These are phyloP conservation scores for Sporobolomyces roseus DNA, from an alignment of 768 basidiomycete genomes.

Conservation along the genomic window DNA sequence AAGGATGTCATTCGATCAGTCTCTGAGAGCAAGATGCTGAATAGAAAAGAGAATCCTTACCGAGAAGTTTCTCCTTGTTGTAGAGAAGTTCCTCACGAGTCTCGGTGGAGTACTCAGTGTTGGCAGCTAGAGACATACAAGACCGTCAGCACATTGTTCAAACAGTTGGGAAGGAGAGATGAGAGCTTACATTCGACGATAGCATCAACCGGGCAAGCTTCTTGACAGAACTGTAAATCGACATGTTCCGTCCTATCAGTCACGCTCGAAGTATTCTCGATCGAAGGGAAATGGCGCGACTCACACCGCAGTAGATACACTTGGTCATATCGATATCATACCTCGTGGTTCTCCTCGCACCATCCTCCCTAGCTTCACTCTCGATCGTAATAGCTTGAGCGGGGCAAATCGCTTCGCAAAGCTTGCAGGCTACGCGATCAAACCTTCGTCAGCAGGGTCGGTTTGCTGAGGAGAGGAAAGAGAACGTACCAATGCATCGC, in stretches of 20 bases:
- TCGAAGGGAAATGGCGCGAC: too few relatives aligned
- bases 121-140: slow-evolving; percentile 65
- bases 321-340: slow-evolving; percentile 99
- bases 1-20: neutral
- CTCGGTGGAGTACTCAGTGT: slow-evolving; percentile 95
- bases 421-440: slow-evolving; percentile 99
- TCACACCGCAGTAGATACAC: slow-evolving; percentile 94
- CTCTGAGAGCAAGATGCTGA: too few relatives aligned
- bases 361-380: slow-evolving; percentile 91
- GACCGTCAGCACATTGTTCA: neutral
- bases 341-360: slow-evolving; percentile 93
- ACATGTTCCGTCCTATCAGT: too few relatives aligned
- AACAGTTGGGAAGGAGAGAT: slow-evolving; percentile 16
- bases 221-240: slow-evolving; percentile 89
- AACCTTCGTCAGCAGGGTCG: slow-evolving; percentile 48
- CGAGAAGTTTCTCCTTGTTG: slow-evolving; percentile 97
- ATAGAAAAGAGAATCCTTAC: slow-evolving; percentile 45
- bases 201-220: slow-evolving; percentile 98
- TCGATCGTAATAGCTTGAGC: slow-evolving; percentile 99
- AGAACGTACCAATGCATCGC: slow-evolving; percentile 83
- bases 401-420: slow-evolving; percentile 98
- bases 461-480: neutral
- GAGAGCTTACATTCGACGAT: slow-evolving; percentile 83
- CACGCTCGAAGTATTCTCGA: too few relatives aligned
- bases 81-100: slow-evolving; percentile 96